Base-by-base conservation (phyloP, 352 stramenopile species). In the Phytophthora meadii region DNA sequence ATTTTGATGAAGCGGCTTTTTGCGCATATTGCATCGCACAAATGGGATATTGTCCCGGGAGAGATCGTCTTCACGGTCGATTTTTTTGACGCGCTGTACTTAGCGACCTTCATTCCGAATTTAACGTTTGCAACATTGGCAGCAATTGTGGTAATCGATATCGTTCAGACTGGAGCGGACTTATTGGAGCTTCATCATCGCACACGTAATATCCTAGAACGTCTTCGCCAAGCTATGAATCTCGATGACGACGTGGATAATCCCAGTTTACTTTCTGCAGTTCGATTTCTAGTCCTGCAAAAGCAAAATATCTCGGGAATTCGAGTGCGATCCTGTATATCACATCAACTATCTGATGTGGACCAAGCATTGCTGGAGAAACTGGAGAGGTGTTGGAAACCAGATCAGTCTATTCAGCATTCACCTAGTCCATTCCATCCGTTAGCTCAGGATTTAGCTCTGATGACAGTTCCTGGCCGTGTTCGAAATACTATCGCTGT, bases 61-160 rank as follows among this genome's bases (percentile, higher is more conserved):
- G 41, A 54, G 40, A 46, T 63, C 22, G 47, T 63, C 4, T 61
- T 68, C 14, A 53, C 36, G 3, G 44, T 68, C 14, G 60, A 68
- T 19, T 53, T 63, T 24, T 65, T 65, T n/a, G 47, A 58, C n/a
- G 36, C 56, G 2, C 36, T 58, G 6, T 65, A 58, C 25, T 30
- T 51, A 15, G 37, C 47, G 1, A 58, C 56, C 0, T 57, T 50
- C 8, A 45, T 65, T 10, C 46, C 54, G 34, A 41, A 24, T 11
- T 24, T 57, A 1, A 51, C 56, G 19, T 19, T 19, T 5, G 25
- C 3, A 22, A 34, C 27, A 8, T 4, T 65, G 4, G 37, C 19
- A 6, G 47, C 2, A 1, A 48, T 61, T 9, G 34, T 67, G 50
- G 14, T 15, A 4, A 19, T 61, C 0, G 59, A 61, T 25, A 19